Evolutionary conservation across 2,329 filamentous ascomycete genomes (phyloP).

Genomic region (Dothistroma pini): DNA sequence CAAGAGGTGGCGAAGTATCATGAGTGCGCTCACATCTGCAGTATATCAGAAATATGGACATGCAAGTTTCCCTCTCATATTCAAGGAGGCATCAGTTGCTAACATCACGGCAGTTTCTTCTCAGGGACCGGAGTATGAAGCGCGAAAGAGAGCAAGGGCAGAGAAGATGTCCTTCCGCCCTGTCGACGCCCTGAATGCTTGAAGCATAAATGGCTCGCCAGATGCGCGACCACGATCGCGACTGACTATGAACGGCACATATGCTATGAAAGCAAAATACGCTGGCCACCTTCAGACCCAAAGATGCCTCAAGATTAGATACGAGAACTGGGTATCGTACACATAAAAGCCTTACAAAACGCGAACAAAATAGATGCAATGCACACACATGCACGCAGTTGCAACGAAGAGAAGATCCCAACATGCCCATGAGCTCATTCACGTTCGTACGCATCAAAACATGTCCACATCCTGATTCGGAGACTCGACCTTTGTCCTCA

Average conservation of each 20-base stretch:
- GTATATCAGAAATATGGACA: not conserved
- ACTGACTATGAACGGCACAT: not conserved
- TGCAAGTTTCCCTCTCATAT: not conserved
- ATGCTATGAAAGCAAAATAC: not conserved
- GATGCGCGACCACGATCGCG: not conserved
- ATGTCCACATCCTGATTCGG: constrained; percentile 19
- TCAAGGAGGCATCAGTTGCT: not conserved
- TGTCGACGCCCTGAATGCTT: not conserved
- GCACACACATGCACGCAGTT: not conserved
- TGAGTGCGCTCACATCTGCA: not conserved
- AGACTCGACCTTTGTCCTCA: constrained; percentile 13
- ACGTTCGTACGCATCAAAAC: constrained; percentile 21
- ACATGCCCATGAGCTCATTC: not conserved
- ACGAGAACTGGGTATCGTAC: not conserved
- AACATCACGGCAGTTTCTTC: not conserved
- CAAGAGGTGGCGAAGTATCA: not conserved
- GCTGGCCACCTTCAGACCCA: not conserved
- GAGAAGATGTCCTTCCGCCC: not conserved
- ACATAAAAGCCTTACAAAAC: not conserved
- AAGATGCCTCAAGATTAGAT: not conserved
- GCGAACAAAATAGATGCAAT: not conserved
- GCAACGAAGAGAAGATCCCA: not conserved
- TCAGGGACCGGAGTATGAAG: not conserved
- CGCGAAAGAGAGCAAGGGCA: not conserved
- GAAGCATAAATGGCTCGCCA: not conserved